Evolutionary conservation across 176 grass and related monocot genomes (phyloP), one percentile per base, ranked within the genome.

Genomic region (Ensete glaucum): DNA sequence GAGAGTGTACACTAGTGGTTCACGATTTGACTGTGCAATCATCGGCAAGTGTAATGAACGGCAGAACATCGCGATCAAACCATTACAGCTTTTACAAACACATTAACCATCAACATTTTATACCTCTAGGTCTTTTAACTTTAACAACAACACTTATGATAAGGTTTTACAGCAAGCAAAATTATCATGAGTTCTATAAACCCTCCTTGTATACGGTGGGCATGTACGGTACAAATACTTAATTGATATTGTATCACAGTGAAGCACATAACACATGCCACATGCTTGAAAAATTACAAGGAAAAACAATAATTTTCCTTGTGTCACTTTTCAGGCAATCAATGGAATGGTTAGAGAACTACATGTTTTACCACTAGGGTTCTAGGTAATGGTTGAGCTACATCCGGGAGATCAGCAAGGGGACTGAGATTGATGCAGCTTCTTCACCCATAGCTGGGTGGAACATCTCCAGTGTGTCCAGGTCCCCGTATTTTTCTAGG

Each of bases 381-480:
- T 79, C 71, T 17, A 58, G 59, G 14, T 25, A 9, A 53, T 75
- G 3, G 21, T 56, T 57, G 34, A 43, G 4, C 83, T 80, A 99
- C 52, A 99, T 84, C 54, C 96, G 85, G 54, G 96, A 99, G 80
- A 99, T 94, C 67, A 99, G 84, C 64, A 99, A 77, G 0, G 95
- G 95, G 51, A 99, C 91, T 9, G 86, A 99, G 74, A 94, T 76
- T 1, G 88, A 75, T 64, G 82, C 80, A 2, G 71, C 77, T 72
- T 99, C 90, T 29, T 99, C 91, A 1, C 77, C 90, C 83, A 87
- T 91, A 12, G 80, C 85, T 77, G 90, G 86, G 54, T 93, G 88
- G 81, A 82, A 82, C 84, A 87, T 85, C 83, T 97, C 88, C 66
- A 89, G 64, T 75, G 84, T 83, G 69, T 86, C 85, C 20, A 94